A percentile compares a stretch with the other conserved stretches of the same genome.
Evolutionary conservation across 2,329 filamentous ascomycete species (phyloP).

Genomic region (Ophiostoma piceae): DNA sequence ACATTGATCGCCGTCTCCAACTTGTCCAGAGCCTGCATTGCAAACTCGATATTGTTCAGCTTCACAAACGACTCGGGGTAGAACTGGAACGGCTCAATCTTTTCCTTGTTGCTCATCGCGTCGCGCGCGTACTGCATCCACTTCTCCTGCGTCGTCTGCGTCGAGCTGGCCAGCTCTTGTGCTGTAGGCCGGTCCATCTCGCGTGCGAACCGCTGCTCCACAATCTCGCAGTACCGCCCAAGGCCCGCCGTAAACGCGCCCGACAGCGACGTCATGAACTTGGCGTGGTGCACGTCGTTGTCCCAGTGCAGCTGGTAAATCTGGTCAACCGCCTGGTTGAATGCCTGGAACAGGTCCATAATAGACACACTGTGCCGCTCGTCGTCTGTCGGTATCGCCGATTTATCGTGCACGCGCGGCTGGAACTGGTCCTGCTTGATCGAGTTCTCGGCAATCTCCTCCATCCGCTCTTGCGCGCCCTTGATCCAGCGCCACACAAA

Average conservation of each 20-base stretch:
- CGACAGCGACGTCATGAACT: constrained; percentile 91
- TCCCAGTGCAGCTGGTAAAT: constrained; percentile 85
- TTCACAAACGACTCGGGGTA: constrained; percentile 87
- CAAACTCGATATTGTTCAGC: constrained; percentile 95
- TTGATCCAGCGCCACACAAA: constrained; percentile 97
- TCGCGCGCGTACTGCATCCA: constrained; percentile 92
- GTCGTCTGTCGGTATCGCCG: constrained; percentile 64
- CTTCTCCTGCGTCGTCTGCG: constrained; percentile 81
- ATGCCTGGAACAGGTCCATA: constrained; percentile 88
- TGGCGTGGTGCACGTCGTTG: constrained; percentile 86
- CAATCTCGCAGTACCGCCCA: constrained; percentile 81
- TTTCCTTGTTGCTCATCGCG: constrained; percentile 85
- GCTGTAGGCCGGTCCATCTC: constrained; percentile 93
- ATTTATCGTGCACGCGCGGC: constrained; percentile 49
- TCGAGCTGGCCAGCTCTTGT: constrained; percentile 73
- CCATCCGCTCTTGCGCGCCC: constrained; percentile 71
- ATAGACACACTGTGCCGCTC: constrained; percentile 89
- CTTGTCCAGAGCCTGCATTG: constrained; percentile 84
- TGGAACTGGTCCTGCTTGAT: constrained; percentile 86
- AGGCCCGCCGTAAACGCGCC: constrained; percentile 80
- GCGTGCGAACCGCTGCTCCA: constrained; percentile 76
- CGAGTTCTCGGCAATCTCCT: constrained; percentile 80
- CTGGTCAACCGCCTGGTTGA: constrained; percentile 86
- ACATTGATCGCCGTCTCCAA: constrained; percentile 87
- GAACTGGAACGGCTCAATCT: constrained; percentile 94